Evolutionary conservation across 1,284 basidiomycete genomes (phyloP).

Genomic region (Rugosomyces carneus): DNA sequence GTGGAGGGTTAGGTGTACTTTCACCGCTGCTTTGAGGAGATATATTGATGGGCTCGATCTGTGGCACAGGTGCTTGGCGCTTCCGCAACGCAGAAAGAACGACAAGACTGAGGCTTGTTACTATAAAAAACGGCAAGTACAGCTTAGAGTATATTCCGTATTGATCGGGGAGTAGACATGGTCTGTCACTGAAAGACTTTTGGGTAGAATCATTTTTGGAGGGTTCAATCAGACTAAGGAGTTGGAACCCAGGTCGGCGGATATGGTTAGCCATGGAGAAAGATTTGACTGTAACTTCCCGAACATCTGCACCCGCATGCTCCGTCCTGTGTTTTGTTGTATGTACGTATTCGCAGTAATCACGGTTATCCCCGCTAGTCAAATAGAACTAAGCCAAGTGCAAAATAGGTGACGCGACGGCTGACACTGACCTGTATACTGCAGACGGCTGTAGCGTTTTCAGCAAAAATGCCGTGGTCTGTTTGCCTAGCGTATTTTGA

Average conservation of each 20-base stretch:
- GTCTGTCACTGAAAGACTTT: conserved; percentile 40
- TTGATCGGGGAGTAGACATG: conserved; percentile 70
- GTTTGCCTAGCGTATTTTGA: conserved; percentile 73
- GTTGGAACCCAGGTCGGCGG: conserved; percentile 73
- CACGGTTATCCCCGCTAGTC: conserved; percentile 81
- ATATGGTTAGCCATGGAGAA: conserved; percentile 76
- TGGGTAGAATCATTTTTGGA: conserved; percentile 24
- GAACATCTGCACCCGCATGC: conserved; percentile 24
- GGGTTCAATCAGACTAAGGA: conserved; percentile 65
- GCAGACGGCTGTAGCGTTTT: conserved; percentile 56
- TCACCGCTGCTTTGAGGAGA: conserved; percentile 23
- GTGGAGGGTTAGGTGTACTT: conserved; percentile 16
- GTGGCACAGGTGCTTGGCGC: conserved; percentile 15
- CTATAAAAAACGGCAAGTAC: conserved; percentile 47
- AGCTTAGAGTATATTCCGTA: conserved; percentile 51
- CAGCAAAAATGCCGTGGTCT: conserved; percentile 67
- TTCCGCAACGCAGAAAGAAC: conserved; percentile 26
- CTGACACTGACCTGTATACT: conserved; percentile 59
- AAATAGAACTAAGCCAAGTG: neutral
- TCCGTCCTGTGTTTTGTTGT: conserved; percentile 19
- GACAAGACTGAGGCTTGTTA: conserved; percentile 32
- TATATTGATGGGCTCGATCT: conserved; percentile 19
- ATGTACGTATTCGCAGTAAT: conserved; percentile 79
- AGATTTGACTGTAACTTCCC: conserved; percentile 75
- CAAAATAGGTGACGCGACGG: neutral